Conservation (phyloP, 768 basidiomycete species). For the Lactarius sp. region DNA sequence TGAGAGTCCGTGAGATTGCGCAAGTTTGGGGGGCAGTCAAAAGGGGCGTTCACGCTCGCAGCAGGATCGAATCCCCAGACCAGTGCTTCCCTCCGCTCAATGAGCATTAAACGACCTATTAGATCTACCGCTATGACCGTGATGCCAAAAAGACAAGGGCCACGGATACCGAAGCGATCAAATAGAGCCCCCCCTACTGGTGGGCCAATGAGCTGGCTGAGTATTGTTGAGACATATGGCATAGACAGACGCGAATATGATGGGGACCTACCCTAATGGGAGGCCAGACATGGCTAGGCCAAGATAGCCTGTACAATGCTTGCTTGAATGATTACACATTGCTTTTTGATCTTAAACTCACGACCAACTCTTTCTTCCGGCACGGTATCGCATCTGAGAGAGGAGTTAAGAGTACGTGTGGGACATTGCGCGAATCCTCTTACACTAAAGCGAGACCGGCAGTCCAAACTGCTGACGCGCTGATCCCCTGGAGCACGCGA, state of each 20-base stretch:
- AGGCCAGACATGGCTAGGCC: slow-evolving; percentile 39
- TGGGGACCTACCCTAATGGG: slow-evolving; percentile 33
- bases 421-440: slow-evolving; percentile 12
- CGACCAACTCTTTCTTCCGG: slow-evolving; percentile 35
- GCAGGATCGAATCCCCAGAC: slow-evolving; percentile 32
- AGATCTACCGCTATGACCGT: slow-evolving; percentile 33
- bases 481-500: slow-evolving; percentile 39
- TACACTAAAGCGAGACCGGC: slow-evolving; percentile 38
- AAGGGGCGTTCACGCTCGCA: background rate
- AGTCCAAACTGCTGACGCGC: slow-evolving; percentile 38
- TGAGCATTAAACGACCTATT: slow-evolving; percentile 35
- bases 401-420: background rate
- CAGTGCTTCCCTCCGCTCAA: slow-evolving; percentile 36
- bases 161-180: slow-evolving; percentile 35
- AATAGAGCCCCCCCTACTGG: slow-evolving; percentile 39
- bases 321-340: background rate
- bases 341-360: slow-evolving; percentile 24
- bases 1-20: background rate
- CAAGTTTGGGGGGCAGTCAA: background rate
- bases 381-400: slow-evolving; percentile 35
- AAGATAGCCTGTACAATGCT: slow-evolving; percentile 33
- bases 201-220: slow-evolving; percentile 35
- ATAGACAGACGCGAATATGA: background rate
- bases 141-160: slow-evolving; percentile 38
- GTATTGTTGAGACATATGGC: background rate